phyloP scores from a whole-genome alignment of 2,329 filamentous ascomycete genomes.

The Cordyceps cicadae region DNA sequence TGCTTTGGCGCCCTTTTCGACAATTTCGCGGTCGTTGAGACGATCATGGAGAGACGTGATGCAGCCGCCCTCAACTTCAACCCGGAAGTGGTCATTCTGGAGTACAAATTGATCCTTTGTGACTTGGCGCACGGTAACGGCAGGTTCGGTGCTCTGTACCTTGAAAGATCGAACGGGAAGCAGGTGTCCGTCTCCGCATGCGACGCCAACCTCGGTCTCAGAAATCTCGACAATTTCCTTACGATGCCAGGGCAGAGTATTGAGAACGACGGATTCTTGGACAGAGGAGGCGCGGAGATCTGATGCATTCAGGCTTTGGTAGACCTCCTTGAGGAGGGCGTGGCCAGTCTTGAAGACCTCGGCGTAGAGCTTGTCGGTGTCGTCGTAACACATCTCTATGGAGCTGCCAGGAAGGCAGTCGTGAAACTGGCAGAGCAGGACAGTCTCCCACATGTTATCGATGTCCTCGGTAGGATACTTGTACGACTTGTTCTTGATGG shows the following conservation, averaged over 20 bases:
- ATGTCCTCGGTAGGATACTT: slow-evolving; percentile 91
- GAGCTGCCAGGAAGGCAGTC: slow-evolving; percentile 91
- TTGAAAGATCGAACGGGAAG: slow-evolving; percentile 44
- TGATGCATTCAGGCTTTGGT: slow-evolving; percentile 57
- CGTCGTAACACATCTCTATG: slow-evolving; percentile 97
- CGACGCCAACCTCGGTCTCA: slow-evolving; percentile 42
- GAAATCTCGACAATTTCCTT: slow-evolving; percentile 63
- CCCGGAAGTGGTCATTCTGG: slow-evolving; percentile 65
- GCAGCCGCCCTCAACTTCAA: slow-evolving; percentile 64
- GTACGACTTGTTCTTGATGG: slow-evolving; percentile 62
- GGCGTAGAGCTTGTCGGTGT: slow-evolving; percentile 83
- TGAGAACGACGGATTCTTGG: slow-evolving; percentile 57
- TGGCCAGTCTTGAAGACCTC: slow-evolving; percentile 72
- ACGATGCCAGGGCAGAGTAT: slow-evolving; percentile 81
- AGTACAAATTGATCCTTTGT: slow-evolving; percentile 63
- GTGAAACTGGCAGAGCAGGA: slow-evolving; percentile 92
- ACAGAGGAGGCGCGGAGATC: slow-evolving; percentile 31
- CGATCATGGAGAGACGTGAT: slow-evolving; percentile 82
- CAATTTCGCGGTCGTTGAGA: slow-evolving; percentile 63
- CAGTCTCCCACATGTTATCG: slow-evolving; percentile 90
- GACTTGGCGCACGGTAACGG: slow-evolving; percentile 44
- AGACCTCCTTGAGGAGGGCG: slow-evolving; percentile 61
- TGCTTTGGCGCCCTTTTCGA: slow-evolving; percentile 65
- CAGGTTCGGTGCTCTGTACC: slow-evolving; percentile 32
- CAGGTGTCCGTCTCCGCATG: slow-evolving; percentile 47